Conservation (phyloP, 768 basidiomycete species). For the Mycena galericulata region DNA sequence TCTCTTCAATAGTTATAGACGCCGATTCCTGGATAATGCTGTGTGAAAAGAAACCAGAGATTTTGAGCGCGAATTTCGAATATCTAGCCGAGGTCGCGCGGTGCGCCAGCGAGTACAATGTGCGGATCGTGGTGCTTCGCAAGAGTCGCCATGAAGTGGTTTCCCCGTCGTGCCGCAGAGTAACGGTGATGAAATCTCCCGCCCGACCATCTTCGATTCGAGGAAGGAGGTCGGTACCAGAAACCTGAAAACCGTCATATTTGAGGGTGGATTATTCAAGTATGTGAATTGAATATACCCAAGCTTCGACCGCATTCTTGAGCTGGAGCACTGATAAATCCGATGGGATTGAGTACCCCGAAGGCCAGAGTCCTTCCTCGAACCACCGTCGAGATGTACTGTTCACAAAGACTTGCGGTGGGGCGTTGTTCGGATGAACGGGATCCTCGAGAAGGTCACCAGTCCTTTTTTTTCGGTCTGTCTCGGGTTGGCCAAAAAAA, state of each 20-base stretch:
- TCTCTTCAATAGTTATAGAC: constrained; percentile 18
- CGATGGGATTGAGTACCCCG: constrained; percentile 11
- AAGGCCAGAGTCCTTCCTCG: constrained; percentile 26
- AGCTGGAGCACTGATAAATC: background rate
- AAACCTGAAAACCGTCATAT: constrained; percentile 2
- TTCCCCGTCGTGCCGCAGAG: constrained; percentile 25
- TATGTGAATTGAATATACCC: constrained; percentile 25
- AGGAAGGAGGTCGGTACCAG: constrained; percentile 29
- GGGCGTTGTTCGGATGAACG: constrained; percentile 27
- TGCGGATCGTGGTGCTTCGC: constrained; percentile 31
- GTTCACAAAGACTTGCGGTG: constrained; percentile 28
- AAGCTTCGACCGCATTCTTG: constrained; percentile 29
- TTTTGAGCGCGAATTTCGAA: constrained; percentile 31
- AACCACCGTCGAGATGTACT: constrained; percentile 24
- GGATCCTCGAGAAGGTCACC: constrained; percentile 36
- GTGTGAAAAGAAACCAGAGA: constrained; percentile 10
- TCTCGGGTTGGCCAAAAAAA: background rate
- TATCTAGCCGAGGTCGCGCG: constrained; percentile 38
- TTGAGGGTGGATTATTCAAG: background rate
- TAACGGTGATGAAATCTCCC: constrained; percentile 1
- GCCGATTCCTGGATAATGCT: constrained; percentile 26
- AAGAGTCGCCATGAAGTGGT: constrained; percentile 34
- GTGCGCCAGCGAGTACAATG: constrained; percentile 39
- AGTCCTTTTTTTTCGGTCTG: constrained; percentile 21
- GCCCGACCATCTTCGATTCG: background rate